Conservation (phyloP, 768 basidiomycete genomes). For the Lactarius akahatsu region DNA sequence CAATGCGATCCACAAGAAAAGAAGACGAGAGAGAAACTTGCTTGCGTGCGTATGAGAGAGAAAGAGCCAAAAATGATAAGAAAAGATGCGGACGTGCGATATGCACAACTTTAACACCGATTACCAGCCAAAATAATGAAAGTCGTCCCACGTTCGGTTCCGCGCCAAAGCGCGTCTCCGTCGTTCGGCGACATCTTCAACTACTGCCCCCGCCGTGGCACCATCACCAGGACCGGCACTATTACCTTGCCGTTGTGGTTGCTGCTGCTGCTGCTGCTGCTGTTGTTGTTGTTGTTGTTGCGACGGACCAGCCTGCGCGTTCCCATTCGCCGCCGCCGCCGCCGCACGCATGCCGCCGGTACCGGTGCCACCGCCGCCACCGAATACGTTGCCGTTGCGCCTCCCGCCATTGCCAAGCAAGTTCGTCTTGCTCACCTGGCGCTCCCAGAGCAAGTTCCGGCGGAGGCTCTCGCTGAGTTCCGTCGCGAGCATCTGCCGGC, state of each 20-base stretch:
- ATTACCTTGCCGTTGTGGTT: slow-evolving; percentile 13
- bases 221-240: neutral
- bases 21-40: slow-evolving; percentile 4
- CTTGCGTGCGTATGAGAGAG: slow-evolving; percentile 15
- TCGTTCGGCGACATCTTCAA: slow-evolving; percentile 13
- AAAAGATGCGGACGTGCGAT: slow-evolving; percentile 6
- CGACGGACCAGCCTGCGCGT: slow-evolving; percentile 25
- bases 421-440: slow-evolving; percentile 60
- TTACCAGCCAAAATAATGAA: slow-evolving; percentile 65
- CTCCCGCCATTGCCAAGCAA: slow-evolving; percentile 40
- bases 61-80: slow-evolving; percentile 6
- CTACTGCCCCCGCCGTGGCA: neutral
- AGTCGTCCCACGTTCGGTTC: slow-evolving; percentile 70
- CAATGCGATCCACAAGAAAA: slow-evolving; percentile 24
- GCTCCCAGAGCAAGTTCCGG: slow-evolving; percentile 78
- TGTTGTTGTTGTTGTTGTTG: slow-evolving; percentile 43
- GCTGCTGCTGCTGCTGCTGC: slow-evolving; percentile 2
- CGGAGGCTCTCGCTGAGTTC: slow-evolving; percentile 85
- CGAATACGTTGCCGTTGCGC: slow-evolving; percentile 31
- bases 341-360: slow-evolving; percentile 37
- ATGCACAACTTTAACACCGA: slow-evolving; percentile 1
- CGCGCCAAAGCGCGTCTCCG: slow-evolving; percentile 48
- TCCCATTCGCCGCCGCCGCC: slow-evolving; percentile 34
- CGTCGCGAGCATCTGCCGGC: slow-evolving; percentile 77
- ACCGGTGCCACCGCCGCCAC: slow-evolving; percentile 27